Evolutionary conservation across 1,284 basidiomycete genomes (phyloP).

Genomic region (Ustilago nuda): DNA sequence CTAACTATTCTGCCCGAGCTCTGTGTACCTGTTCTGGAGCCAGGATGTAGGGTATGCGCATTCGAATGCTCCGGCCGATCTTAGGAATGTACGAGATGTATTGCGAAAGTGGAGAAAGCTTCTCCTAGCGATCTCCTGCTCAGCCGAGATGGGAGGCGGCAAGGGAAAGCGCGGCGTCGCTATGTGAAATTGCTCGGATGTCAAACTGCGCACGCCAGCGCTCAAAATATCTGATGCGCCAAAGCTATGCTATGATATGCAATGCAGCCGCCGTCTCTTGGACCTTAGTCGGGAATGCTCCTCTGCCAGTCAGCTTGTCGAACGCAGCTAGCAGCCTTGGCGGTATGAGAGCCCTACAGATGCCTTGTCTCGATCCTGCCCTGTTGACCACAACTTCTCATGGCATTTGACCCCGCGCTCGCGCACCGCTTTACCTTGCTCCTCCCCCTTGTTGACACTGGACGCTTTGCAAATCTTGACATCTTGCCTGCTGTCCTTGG

Average conservation of each 20-base stretch:
- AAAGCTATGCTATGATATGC: neutral
- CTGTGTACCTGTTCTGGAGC: neutral
- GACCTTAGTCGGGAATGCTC: conserved; percentile 10
- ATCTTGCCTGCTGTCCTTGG: neutral
- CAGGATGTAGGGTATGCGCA: neutral
- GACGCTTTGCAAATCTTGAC: conserved; percentile 14
- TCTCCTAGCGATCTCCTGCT: neutral
- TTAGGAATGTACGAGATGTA: conserved; percentile 3
- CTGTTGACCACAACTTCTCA: neutral
- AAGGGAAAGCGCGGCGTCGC: conserved; percentile 1
- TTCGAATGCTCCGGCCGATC: neutral
- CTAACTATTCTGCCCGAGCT: neutral
- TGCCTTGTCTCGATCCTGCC: conserved; percentile 12
- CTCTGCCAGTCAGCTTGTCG: neutral
- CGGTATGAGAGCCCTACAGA: conserved; percentile 13
- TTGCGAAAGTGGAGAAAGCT: conserved; percentile 1
- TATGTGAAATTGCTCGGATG: neutral
- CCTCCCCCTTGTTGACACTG: conserved; percentile 2
- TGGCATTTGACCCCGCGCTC: neutral
- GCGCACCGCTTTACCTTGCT: conserved; percentile 12
- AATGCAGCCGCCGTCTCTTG: neutral
- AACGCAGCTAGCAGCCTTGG: conserved; percentile 1
- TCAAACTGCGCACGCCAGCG: neutral
- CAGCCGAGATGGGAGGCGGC: neutral
- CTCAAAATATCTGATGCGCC: conserved; percentile 2